phyloP scores from a whole-genome alignment of 805 yeast species.

The Candida ulmi region DNA sequence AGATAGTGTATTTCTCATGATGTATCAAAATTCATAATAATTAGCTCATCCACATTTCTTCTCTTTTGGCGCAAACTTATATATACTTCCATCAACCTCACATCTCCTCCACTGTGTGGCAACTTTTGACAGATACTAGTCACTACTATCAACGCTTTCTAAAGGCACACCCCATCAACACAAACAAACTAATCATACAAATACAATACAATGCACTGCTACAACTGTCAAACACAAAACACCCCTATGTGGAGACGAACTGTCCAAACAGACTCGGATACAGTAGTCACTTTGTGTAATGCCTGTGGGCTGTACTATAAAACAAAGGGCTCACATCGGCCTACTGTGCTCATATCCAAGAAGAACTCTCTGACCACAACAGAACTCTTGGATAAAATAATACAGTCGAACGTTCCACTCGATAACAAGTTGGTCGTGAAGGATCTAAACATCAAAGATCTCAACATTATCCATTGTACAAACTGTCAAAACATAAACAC shows the following conservation, averaged over 20 bases:
- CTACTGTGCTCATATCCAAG: constrained; percentile 49
- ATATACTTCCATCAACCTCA: background rate
- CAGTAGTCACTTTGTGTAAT: constrained; percentile 68
- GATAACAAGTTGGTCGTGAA: constrained; percentile 4
- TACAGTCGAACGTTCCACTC: background rate
- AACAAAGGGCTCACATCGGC: constrained; percentile 71
- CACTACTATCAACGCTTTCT: too few species aligned
- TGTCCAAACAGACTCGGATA: constrained; percentile 60
- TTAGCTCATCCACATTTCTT: too few species aligned
- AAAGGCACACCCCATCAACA: too few species aligned
- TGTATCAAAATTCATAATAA: too few species aligned
- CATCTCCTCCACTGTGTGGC: background rate
- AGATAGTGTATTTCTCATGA: too few species aligned
- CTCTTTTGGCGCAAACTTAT: too few species aligned
- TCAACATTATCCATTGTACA: constrained; percentile 42
- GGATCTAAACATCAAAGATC: constrained; percentile 8
- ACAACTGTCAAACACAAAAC: constrained; percentile 71
- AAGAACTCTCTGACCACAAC: constrained; percentile 13
- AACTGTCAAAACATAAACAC: constrained; percentile 89
- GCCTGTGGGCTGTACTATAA: constrained; percentile 79
- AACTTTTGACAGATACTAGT: too few species aligned
- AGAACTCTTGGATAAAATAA: constrained; percentile 7
- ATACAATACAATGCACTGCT: constrained; percentile 8
- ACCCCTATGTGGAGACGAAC: constrained; percentile 83
- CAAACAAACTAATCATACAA: too few species aligned